Base-by-base conservation (phyloP, 2,329 filamentous ascomycete genomes). In the Chrysoporthe puriensis region DNA sequence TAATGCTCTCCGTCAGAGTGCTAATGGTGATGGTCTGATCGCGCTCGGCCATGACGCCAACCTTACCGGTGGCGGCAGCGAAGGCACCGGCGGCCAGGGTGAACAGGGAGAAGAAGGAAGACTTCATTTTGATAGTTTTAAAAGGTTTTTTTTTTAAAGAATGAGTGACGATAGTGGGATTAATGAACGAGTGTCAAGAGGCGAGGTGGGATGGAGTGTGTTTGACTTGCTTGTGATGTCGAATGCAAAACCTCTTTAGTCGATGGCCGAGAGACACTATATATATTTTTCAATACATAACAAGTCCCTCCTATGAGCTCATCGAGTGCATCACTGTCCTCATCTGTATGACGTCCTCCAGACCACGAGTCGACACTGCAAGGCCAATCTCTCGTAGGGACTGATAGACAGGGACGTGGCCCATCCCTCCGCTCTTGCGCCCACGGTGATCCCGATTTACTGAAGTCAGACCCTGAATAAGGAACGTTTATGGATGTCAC, bases 11-110 rank as follows among this genome's bases (percentile, higher is more conserved):
- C 43, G 69, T 70, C 8, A 75, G 68, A 48, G 70, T 71, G 65
- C 73, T 71, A 59, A 74, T 63, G 66, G 70, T 67, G 50, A 69
- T 63, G 46, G 63, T 70, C 71, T 73, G 71, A 64, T 75, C 73
- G 54, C 73, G 72, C 63, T 72, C 68, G 48, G 69, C 63, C 63
- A 72, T 34, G 64, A 64, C 34, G 44, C 42, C 64, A 58, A 74
- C 26, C 64, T 70, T 70, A 32, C 42, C 64, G 59, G 72, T 42
- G 66, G 69, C 71, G n/a, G 67, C 67, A 42, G 72, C 72, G 21
- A 73, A 59, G 66, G 68, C 72, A 52, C 72, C 70, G 62, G 66
- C 69, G 71, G 71, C 73, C 46, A 74, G 67, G 56, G 71, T 52
- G 66, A 71, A 62, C 67, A 74, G 69, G 66, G 71, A 50, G 64